Base-by-base conservation (phyloP, 805 yeast species). In the Wickerhamiella brachini region DNA sequence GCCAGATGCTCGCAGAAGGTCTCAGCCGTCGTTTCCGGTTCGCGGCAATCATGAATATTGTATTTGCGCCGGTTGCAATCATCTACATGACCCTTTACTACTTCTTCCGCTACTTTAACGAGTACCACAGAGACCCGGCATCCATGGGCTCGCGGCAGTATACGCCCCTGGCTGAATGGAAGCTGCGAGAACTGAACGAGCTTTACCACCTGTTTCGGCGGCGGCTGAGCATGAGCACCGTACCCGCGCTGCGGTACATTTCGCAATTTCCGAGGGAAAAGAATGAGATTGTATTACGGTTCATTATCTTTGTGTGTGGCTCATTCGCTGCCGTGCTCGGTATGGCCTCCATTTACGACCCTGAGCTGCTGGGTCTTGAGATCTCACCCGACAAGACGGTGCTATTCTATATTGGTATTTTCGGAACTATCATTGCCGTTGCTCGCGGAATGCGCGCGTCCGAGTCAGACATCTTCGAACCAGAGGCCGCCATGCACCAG, bases 131-230 rank as follows among this genome's bases (percentile, higher is more conserved):
- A 44, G 84, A 90, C 50, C 98, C 98, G 0, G 79, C 88, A 1
- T 72, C 87, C 10, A 72, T 93, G 50, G 83, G 87, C 5, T 74
- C 88, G 2, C 71, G 98, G 46, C 95, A 88, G 59, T 93, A 87
- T 62, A 86, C 97, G 0, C 96, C 97, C 0, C 78, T 78, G 66
- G 97, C 97, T 0, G 89, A 85, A 60, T 93, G 97, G 97, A 86
- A 83, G 63, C 76, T 93, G 60, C 72, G 99, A 51, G 99, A 93
- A 61, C 86, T 84, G 63, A 93, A 93, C 65, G 99, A 93, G 63
- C 72, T 93, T 8, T 86, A 86, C 44, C 98, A 93, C 65, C 73
- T 90, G 24, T 93, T 93, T 67, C 79, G 80, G 51, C 80, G 81
- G 58, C 72, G 99, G 48, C 67, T 93, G 42, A 85, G 80, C 46